These are phyloP conservation scores for Phyllosticta citribraziliensis DNA, from an alignment of 2,329 filamentous ascomycete genomes.

Conservation along the genomic window DNA sequence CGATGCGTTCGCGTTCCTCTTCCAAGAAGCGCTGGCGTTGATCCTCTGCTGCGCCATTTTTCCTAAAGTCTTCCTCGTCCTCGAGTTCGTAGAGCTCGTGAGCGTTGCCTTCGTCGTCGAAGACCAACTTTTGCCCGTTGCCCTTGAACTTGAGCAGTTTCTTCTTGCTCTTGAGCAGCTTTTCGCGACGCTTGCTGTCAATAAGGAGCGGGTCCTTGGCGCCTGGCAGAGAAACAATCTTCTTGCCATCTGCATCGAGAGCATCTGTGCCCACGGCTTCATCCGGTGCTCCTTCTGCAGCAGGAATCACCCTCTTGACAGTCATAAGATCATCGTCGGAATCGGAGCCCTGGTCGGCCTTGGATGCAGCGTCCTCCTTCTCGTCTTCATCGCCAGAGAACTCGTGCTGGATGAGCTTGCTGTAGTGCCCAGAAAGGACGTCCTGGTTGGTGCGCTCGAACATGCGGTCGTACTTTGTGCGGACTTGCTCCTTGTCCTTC, in stretches of 20 bases:
- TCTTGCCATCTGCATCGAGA: slow-evolving; percentile 37
- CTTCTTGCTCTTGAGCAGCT: slow-evolving; percentile 91
- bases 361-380: slow-evolving; percentile 19
- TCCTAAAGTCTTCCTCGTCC: slow-evolving; percentile 69
- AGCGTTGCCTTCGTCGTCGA: slow-evolving; percentile 81
- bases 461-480: slow-evolving; percentile 97
- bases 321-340: slow-evolving; percentile 75
- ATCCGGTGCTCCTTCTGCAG: slow-evolving; percentile 39
- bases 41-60: slow-evolving; percentile 62
- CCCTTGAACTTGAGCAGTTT: slow-evolving; percentile 85
- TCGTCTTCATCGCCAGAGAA: slow-evolving; percentile 27
- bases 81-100: slow-evolving; percentile 84
- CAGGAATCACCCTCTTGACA: slow-evolving; percentile 78
- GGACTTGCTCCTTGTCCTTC: slow-evolving; percentile 61
- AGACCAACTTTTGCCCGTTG: slow-evolving; percentile 74
- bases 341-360: slow-evolving; percentile 31
- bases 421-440: slow-evolving; percentile 87
- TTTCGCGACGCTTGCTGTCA: slow-evolving; percentile 91
- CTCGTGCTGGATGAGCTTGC: slow-evolving; percentile 66
- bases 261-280: slow-evolving; percentile 31
- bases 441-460: slow-evolving; percentile 96
- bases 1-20: slow-evolving; percentile 60
- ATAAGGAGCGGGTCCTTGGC: slow-evolving; percentile 64
- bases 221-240: slow-evolving; percentile 54
- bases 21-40: slow-evolving; percentile 72